phyloP scores from a whole-genome alignment of 768 basidiomycete species.

The Basidioascus undulatus region DNA sequence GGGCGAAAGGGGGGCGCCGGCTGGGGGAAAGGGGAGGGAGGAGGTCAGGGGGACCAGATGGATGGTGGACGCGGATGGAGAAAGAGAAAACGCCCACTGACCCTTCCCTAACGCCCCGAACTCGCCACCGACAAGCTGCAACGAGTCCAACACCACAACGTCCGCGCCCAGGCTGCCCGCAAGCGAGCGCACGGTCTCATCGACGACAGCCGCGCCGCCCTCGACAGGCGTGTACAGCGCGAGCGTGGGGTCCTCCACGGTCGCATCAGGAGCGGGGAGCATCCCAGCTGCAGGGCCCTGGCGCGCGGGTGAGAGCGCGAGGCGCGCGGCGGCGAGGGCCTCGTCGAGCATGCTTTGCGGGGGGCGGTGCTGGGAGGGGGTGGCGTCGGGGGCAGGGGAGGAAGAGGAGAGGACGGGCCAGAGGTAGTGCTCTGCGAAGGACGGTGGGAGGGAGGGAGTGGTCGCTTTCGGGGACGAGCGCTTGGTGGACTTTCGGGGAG shows the following conservation, averaged over 20 bases:
- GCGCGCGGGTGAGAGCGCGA: slow-evolving; percentile 56
- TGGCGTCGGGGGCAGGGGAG: not conserved
- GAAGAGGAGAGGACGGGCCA: not conserved
- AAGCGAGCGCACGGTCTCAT: slow-evolving; percentile 52
- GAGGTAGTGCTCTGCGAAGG: not conserved
- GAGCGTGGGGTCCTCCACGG: slow-evolving; percentile 52
- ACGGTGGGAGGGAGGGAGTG: too few relatives aligned
- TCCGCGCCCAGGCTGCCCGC: slow-evolving; percentile 51
- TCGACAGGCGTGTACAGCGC: slow-evolving; percentile 69
- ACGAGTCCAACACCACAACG: slow-evolving; percentile 57
- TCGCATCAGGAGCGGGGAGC: slow-evolving; percentile 25
- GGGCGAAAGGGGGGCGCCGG: too few relatives aligned
- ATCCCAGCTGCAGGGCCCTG: slow-evolving; percentile 49
- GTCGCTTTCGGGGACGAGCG: not conserved
- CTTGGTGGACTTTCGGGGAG: not conserved
- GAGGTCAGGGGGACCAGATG: too few relatives aligned
- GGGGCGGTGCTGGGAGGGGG: slow-evolving; percentile 23
- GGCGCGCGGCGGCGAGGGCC: slow-evolving; percentile 44
- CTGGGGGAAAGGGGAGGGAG: too few relatives aligned
- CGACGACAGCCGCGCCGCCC: slow-evolving; percentile 62
- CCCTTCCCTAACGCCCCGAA: slow-evolving; percentile 49
- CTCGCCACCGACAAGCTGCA: slow-evolving; percentile 67
- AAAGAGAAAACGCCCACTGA: too few relatives aligned
- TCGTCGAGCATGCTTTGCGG: slow-evolving; percentile 54
- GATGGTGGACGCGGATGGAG: too few relatives aligned